Conservation (phyloP, 331 rosid species). For the Pyracantha coccinea region DNA sequence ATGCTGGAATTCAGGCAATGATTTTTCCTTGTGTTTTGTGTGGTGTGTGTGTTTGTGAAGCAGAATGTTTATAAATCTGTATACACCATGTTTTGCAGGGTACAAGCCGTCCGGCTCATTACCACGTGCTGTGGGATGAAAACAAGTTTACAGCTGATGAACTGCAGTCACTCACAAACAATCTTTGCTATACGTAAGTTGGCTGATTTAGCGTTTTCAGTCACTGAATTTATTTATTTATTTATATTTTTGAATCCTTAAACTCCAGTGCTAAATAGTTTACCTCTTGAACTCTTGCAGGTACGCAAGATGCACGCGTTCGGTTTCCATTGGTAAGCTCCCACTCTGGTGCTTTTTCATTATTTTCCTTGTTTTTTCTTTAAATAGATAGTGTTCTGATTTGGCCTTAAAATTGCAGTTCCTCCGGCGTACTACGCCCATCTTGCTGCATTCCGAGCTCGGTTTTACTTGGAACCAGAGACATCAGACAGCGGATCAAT, state of each 20-base stretch:
- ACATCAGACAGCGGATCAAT: constrained; percentile 81
- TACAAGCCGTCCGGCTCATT: constrained; percentile 96
- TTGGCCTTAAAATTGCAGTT: constrained; percentile 32
- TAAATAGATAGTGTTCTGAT: not conserved
- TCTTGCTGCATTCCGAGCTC: constrained; percentile 88
- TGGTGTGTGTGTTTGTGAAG: not conserved
- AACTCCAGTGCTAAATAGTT: not conserved
- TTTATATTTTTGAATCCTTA: not conserved
- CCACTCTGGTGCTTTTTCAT: not conserved
- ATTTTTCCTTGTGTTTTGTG: not conserved
- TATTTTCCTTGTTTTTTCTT: not conserved
- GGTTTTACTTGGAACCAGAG: constrained; percentile 92
- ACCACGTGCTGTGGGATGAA: constrained; percentile 95
- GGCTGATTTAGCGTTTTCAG: not conserved
- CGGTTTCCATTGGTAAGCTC: constrained; percentile 89
- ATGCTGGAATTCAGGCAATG: constrained; percentile 88
- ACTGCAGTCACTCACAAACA: constrained; percentile 70
- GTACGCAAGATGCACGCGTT: constrained; percentile 88
- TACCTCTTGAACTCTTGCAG: constrained; percentile 20
- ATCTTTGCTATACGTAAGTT: constrained; percentile 94
- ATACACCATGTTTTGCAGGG: constrained; percentile 45
- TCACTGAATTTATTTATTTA: not conserved
- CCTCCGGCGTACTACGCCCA: constrained; percentile 98
- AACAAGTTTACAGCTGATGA: constrained; percentile 87
- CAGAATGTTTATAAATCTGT: not conserved